Conservation (phyloP, 495 filamentous ascomycete species). For the Penicillium turbatum region DNA sequence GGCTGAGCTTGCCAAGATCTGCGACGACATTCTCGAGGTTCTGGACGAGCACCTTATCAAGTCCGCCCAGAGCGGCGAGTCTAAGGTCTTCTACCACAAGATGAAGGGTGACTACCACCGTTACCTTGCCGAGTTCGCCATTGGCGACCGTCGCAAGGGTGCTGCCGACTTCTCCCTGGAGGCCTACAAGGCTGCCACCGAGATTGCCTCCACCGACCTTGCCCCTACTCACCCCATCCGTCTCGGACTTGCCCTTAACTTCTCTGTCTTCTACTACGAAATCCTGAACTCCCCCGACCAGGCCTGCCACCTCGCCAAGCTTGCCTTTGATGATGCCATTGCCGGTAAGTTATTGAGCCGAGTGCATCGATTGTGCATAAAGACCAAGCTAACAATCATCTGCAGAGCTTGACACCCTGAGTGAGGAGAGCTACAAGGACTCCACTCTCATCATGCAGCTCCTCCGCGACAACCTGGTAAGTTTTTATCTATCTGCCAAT, state of each 20-base stretch:
- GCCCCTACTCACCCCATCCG: conserved; percentile 99
- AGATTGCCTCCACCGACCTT: conserved; percentile 96
- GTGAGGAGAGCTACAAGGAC: conserved; percentile 99
- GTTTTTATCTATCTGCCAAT: conserved; percentile 19
- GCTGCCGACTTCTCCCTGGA: conserved; percentile 95
- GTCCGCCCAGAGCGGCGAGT: conserved; percentile 93
- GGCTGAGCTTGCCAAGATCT: conserved; percentile 97
- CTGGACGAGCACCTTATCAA: conserved; percentile 95
- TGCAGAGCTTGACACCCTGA: conserved; percentile 93
- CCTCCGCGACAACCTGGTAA: conserved; percentile 94
- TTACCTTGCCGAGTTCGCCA: conserved; percentile 97
- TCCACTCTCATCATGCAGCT: conserved; percentile 99
- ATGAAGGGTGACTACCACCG: conserved; percentile 99
- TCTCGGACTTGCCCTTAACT: conserved; percentile 96
- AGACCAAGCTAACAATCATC: conserved; percentile 17
- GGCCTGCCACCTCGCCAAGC: conserved; percentile 98
- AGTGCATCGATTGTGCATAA: neutral
- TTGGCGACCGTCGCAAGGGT: conserved; percentile 95
- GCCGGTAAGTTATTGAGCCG: conserved; percentile 59
- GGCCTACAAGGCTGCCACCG: conserved; percentile 97
- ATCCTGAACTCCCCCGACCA: conserved; percentile 98
- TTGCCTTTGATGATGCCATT: conserved; percentile 99
- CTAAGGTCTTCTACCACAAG: conserved; percentile 99
- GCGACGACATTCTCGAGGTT: conserved; percentile 96
- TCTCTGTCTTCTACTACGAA: conserved; percentile 99